phyloP scores from a whole-genome alignment of 129 eudicot genomes.

The Sambucus nigra region DNA sequence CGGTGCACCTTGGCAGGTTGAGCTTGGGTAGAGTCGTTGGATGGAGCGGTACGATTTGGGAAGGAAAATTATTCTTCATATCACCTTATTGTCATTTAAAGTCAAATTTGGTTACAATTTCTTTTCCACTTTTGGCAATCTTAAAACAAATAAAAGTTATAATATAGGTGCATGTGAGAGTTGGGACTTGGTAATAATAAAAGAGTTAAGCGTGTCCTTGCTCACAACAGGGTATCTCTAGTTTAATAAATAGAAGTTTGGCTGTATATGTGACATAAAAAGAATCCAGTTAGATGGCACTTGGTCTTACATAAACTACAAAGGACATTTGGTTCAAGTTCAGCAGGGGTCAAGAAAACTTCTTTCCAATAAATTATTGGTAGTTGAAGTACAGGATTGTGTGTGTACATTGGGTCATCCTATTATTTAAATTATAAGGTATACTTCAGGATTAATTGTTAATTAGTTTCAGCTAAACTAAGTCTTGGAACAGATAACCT shows the following conservation, averaged over 20 bases:
- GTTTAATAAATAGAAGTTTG: constrained; percentile 18
- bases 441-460: constrained; percentile 9
- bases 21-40: no score
- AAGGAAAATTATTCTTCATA: no score
- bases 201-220: constrained; percentile 8
- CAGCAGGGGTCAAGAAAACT: constrained; percentile 35
- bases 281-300: constrained; percentile 31
- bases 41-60: no score
- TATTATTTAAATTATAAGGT: constrained; percentile 1
- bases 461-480: constrained; percentile 9
- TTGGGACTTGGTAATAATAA: constrained; percentile 14
- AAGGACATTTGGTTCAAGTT: constrained; percentile 24
- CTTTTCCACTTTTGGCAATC: no score
- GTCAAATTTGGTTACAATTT: no score
- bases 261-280: constrained; percentile 23
- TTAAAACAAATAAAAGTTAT: no score
- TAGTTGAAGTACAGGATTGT: constrained; percentile 24
- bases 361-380: constrained; percentile 28
- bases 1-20: no score
- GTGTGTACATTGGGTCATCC: constrained; percentile 34
- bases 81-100: no score
- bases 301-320: constrained; percentile 33
- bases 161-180: constrained; percentile 11
- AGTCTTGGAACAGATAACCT: constrained; percentile 42
- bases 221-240: constrained; percentile 11